These are phyloP conservation scores for Xylaria sp. DNA, from an alignment of 495 filamentous ascomycete species.

Conservation along the genomic window DNA sequence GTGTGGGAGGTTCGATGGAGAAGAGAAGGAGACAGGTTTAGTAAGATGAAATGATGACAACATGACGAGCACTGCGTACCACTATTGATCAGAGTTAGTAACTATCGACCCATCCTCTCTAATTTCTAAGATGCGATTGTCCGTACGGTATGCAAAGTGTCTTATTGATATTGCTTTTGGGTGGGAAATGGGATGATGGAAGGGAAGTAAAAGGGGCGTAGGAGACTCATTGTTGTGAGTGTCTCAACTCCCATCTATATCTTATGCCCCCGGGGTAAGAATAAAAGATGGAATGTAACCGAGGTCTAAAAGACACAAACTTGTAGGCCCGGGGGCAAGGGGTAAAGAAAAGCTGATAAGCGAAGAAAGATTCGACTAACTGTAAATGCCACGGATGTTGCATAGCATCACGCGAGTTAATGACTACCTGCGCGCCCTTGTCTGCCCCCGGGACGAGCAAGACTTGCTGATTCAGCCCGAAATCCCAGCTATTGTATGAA, in stretches of 20 bases:
- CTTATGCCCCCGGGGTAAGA: not conserved
- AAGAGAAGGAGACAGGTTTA: not conserved
- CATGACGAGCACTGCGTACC: not conserved
- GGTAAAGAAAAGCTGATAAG: not conserved
- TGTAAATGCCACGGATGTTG: conserved; percentile 47
- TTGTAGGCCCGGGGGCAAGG: not conserved
- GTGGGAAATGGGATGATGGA: not conserved
- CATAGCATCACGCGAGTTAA: conserved; percentile 69
- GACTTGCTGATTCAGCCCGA: conserved; percentile 42
- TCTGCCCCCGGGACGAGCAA: conserved; percentile 62
- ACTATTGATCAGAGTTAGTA: conserved; percentile 2
- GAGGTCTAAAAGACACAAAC: not conserved
- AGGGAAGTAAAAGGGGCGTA: not conserved
- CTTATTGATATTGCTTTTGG: not conserved
- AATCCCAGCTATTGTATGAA: conserved; percentile 45
- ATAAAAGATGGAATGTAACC: not conserved
- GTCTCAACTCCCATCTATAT: not conserved
- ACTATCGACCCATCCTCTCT: conserved; percentile 24
- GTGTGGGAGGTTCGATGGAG: not conserved
- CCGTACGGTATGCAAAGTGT: not conserved
- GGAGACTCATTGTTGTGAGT: not conserved
- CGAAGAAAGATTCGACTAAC: conserved; percentile 28
- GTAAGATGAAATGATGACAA: not conserved
- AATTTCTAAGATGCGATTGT: not conserved
- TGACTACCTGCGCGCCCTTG: conserved; percentile 69